Conservation (phyloP, 2,329 filamentous ascomycete genomes). For the Hypoxylon sp. region DNA sequence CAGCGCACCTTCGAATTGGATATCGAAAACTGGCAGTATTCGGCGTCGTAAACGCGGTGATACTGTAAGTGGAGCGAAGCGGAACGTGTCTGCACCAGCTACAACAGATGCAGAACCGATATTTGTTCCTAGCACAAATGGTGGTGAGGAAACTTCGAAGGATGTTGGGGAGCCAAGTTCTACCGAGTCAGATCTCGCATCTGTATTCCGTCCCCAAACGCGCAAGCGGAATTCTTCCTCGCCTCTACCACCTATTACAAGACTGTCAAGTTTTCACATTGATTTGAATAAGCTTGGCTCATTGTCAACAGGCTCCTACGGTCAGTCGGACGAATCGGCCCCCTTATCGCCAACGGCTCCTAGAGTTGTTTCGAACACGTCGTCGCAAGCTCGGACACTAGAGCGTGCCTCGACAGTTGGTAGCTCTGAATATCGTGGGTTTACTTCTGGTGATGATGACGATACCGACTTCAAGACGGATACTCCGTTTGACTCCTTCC, state of each 20-base stretch:
- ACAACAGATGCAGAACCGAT: slow-evolving; percentile 48
- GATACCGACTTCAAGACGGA: slow-evolving; percentile 86
- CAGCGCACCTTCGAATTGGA: slow-evolving; percentile 69
- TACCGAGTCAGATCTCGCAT: slow-evolving; percentile 52
- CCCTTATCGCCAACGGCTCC: slow-evolving; percentile 39
- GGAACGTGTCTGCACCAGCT: slow-evolving; percentile 69
- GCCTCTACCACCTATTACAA: slow-evolving; percentile 69
- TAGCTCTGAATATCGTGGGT: slow-evolving; percentile 77
- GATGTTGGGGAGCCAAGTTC: slow-evolving; percentile 49
- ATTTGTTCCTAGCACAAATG: slow-evolving; percentile 48
- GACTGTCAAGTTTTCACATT: slow-evolving; percentile 68
- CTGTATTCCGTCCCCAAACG: slow-evolving; percentile 52
- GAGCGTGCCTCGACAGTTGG: slow-evolving; percentile 76
- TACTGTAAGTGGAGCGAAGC: slow-evolving; percentile 62
- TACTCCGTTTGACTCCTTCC: slow-evolving; percentile 81
- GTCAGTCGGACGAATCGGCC: slow-evolving; percentile 48
- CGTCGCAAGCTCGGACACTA: slow-evolving; percentile 55
- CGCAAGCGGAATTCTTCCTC: slow-evolving; percentile 66
- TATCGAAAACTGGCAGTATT: slow-evolving; percentile 69
- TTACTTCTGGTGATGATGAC: slow-evolving; percentile 80
- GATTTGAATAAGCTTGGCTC: slow-evolving; percentile 66
- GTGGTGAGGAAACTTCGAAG: slow-evolving; percentile 50
- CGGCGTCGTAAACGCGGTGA: slow-evolving; percentile 68
- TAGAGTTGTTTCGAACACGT: slow-evolving; percentile 49
- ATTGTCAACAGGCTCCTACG: slow-evolving; percentile 59